Evolutionary conservation across 805 yeast species (phyloP).

Genomic region (Teunomyces aglyptinius): DNA sequence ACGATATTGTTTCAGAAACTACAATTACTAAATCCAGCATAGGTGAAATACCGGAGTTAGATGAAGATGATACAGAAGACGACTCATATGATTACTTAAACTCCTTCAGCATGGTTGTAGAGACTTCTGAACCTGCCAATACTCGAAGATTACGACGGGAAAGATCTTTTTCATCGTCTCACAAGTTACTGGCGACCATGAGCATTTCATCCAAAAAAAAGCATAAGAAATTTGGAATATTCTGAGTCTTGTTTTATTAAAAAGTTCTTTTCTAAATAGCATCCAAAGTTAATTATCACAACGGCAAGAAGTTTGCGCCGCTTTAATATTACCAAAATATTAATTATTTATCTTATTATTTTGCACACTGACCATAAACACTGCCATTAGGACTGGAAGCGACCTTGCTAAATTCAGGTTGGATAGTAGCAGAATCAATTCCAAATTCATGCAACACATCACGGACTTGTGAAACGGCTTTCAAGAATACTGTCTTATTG

Average conservation of each 20-base stretch:
- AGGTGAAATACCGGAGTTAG: neutral
- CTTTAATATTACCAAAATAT: neutral
- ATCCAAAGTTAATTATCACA: neutral
- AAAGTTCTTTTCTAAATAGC: neutral
- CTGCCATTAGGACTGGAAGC: constrained; percentile 1
- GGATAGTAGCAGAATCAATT: constrained; percentile 91
- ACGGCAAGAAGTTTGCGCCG: neutral
- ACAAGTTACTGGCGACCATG: neutral
- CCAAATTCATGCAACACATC: constrained; percentile 79
- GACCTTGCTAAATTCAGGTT: constrained; percentile 70
- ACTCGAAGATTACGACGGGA: neutral
- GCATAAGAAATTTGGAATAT: neutral
- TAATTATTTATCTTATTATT: neutral
- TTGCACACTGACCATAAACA: constrained; percentile 4
- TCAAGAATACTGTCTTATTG: constrained; percentile 47
- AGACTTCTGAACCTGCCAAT: neutral
- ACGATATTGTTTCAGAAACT: constrained; percentile 1
- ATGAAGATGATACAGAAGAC: constrained; percentile 12
- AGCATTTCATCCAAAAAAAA: neutral
- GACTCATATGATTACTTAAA: constrained; percentile 17
- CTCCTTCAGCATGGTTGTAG: constrained; percentile 12
- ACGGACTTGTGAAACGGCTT: constrained; percentile 73
- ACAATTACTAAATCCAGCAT: neutral
- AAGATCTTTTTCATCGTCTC: neutral
- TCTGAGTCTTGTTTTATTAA: neutral